Conservation (phyloP, 495 filamentous ascomycete genomes). For the Trichoderma virens region DNA sequence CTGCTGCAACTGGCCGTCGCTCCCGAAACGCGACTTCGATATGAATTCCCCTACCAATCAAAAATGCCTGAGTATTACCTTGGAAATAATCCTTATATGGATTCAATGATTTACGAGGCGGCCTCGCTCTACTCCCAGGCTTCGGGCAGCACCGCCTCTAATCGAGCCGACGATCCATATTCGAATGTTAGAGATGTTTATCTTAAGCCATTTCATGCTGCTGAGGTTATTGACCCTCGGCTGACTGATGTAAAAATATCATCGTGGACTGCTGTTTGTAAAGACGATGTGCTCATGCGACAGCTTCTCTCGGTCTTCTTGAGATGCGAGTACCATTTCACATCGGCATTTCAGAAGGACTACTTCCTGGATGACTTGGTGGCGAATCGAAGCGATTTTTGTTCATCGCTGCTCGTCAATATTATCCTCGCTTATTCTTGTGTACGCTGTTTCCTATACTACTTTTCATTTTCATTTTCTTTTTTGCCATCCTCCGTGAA, state of each 20-base stretch:
- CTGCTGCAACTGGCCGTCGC: background rate
- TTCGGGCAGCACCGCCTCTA: slow-evolving; percentile 7
- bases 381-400: slow-evolving; percentile 15
- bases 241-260: slow-evolving; percentile 16
- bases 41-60: background rate
- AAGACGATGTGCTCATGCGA: slow-evolving; percentile 21
- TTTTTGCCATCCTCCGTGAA: background rate
- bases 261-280: slow-evolving; percentile 21
- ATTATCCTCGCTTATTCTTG: slow-evolving; percentile 21
- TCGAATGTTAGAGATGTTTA: background rate
- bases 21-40: background rate
- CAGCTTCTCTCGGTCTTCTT: slow-evolving; percentile 18
- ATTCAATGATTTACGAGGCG: slow-evolving; percentile 21
- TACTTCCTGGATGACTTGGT: slow-evolving; percentile 24
- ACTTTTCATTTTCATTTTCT: background rate
- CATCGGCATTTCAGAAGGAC: slow-evolving; percentile 22
- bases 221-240: background rate
- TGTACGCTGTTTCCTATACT: slow-evolving; percentile 14
- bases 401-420: slow-evolving; percentile 26
- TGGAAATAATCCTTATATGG: slow-evolving; percentile 21
- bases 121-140: slow-evolving; percentile 19
- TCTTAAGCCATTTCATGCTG: background rate
- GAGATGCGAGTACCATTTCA: slow-evolving; percentile 18
- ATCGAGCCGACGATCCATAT: background rate
- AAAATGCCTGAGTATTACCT: background rate